Conservation (phyloP, 2,329 filamentous ascomycete genomes). For the Apiospora hydei region DNA sequence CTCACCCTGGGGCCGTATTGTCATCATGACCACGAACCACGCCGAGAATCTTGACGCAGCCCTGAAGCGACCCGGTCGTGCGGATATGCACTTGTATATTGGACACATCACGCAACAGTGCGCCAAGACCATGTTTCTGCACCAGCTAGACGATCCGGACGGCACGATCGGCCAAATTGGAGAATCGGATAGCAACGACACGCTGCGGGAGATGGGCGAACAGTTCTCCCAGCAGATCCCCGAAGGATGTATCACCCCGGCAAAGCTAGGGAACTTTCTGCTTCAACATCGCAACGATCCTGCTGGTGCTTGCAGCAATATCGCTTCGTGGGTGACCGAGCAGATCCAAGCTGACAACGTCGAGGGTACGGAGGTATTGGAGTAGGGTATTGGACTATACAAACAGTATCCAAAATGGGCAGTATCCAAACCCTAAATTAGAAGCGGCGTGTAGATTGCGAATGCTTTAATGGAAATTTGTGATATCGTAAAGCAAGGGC, state of each 20-base stretch:
- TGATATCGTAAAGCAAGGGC: not conserved
- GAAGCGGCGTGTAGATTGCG: no score
- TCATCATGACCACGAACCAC: slow-evolving; percentile 42
- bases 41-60: slow-evolving; percentile 37
- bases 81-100: slow-evolving; percentile 30
- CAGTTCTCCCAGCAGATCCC: not conserved
- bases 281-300: not conserved
- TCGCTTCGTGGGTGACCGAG: not conserved
- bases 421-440: not conserved
- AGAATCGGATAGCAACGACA: not conserved
- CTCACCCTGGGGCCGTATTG: slow-evolving; percentile 37
- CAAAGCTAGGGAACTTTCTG: not conserved
- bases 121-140: slow-evolving; percentile 22
- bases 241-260: not conserved
- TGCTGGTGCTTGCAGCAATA: not conserved
- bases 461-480: no score
- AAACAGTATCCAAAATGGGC: not conserved
- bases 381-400: no score
- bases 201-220: not conserved
- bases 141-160: not conserved
- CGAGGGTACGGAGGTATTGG: no score
- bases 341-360: not conserved
- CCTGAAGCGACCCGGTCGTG: slow-evolving; percentile 40
- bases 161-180: not conserved
- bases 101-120: slow-evolving; percentile 1